Evolutionary conservation across 1,284 basidiomycete species (phyloP), one percentile per base, ranked within the genome.

Genomic region (Ceratobasidium sp.): DNA sequence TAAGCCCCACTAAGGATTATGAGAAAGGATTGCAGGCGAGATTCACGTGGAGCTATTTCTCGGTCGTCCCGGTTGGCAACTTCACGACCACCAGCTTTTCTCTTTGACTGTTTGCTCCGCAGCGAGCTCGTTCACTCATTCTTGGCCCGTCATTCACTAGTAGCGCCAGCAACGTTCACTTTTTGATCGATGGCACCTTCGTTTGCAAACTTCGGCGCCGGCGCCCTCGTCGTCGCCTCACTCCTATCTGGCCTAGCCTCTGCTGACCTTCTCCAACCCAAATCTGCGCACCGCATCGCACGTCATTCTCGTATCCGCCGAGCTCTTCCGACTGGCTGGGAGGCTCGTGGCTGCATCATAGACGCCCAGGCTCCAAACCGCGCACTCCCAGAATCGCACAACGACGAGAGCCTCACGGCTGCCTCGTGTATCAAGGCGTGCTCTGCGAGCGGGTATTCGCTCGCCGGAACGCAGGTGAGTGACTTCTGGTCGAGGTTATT

Each of bases 381-480:
- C 28, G 66, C 42, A 12, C 54, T 69, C 38, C 28, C 36, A 21
- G 38, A 42, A 7, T 54, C 53, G 25, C 66, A 69, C 40, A 69
- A 23, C 25, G 66, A 69, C 30, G 38, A 40, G 12, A 21, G 25
- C 42, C 38, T 69, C 18, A 69, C 53, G 5, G 44, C 42, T 49
- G 53, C 66, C 28, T 42, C 53, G 44, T 69, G 66, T n/a, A 69
- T 69, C 54, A 69, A 69, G n/a, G 38, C 53, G 38, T 40, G 66
- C 54, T 58, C 53, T 16, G 66, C 66, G 11, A 69, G 44, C n/a
- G 66, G 66, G 2, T 69, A 69, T 42, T 42, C 46, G 42, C 11
- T 69, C 25, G 66, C 66, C 21, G 66, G 66, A n/a, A 69, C 59
- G 25, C 59, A 61, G 59, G 56, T 40, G 36, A 38, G 56, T 30